Base-by-base conservation (phyloP, 345 rosid genomes). In the Populus alba region DNA sequence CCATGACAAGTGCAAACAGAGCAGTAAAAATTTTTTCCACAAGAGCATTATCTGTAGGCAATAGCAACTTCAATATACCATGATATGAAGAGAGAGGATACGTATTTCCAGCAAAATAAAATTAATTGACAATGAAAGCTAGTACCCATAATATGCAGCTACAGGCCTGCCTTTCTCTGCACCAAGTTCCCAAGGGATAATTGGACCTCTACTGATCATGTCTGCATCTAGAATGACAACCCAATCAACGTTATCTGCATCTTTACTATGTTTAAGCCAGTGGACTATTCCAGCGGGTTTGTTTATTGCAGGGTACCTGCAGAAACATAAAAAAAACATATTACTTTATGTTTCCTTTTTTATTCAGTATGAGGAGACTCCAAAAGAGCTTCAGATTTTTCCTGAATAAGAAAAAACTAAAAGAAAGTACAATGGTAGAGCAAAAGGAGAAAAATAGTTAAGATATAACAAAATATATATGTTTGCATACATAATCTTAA, bases 211-310 rank as follows among this genome's bases (percentile, higher is more conserved):
- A 71, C 94, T 81, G 82, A 96, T 94, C 99, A 91, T 91, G 83
- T 96, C 99, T 27, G 99, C 99, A 86, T 96, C 99, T 49, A 96
- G 85, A 89, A 96, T 96, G 70, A 96, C 97, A 62, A 96, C 97
- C 98, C 99, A 96, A 80, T 96, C 99, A 9, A 90, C 94, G 77
- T 90, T 86, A 69, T 90, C 85, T 31, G 97, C 97, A 68, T 94
- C 98, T 85, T 92, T 87, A 83, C 97, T 92, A 83, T 96, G 93
- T 78, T 91, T 85, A 74, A 96, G 93, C 98, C 99, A 96, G 88
- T 96, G 89, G 62, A 89, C 89, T 74, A 96, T 83, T 83, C 97
- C 99, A 38, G 95, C 98, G 25, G 99, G 99, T 85, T 96, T 94
- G 84, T 94, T 96, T 77, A 96, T 94, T 39, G 98, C 98, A 59